These are phyloP conservation scores for Penicillium concentricum DNA, from an alignment of 2,329 filamentous ascomycete species.

Conservation along the genomic window DNA sequence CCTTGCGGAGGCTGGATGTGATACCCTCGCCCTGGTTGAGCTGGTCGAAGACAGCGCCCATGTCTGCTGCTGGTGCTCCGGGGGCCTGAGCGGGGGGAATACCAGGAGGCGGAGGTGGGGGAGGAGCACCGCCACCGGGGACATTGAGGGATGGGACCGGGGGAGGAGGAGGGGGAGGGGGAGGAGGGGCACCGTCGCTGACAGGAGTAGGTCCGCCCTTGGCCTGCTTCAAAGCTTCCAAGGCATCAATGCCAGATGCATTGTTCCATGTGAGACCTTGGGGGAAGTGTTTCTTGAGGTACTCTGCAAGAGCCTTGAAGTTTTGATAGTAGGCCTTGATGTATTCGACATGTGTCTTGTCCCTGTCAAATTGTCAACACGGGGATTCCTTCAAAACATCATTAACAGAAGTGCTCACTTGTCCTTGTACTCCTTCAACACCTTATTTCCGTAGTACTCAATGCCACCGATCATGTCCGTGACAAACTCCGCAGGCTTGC, in stretches of 20 bases:
- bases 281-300: conserved; percentile 79
- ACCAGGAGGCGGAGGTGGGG: conserved; percentile 67
- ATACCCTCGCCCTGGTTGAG: conserved; percentile 87
- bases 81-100: conserved; percentile 54
- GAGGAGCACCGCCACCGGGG: conserved; percentile 58
- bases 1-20: conserved; percentile 85
- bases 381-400: neutral
- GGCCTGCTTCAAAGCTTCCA: conserved; percentile 64
- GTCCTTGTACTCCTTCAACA: conserved; percentile 87
- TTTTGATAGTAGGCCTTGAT: conserved; percentile 89
- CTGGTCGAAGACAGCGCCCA: conserved; percentile 86
- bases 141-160: conserved; percentile 48
- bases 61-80: conserved; percentile 57
- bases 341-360: conserved; percentile 79
- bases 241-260: conserved; percentile 68
- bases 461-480: conserved; percentile 78
- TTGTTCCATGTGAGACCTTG: conserved; percentile 85
- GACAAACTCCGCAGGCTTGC: conserved; percentile 80
- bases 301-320: conserved; percentile 78
- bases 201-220: conserved; percentile 43
- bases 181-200: conserved; percentile 39
- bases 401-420: conserved; percentile 51
- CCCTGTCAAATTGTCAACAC: conserved; percentile 52
- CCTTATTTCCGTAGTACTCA: conserved; percentile 92
- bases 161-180: conserved; percentile 53